Evolutionary conservation across 805 yeast genomes (phyloP).

Genomic region (Saccharomycopsis sp.): DNA sequence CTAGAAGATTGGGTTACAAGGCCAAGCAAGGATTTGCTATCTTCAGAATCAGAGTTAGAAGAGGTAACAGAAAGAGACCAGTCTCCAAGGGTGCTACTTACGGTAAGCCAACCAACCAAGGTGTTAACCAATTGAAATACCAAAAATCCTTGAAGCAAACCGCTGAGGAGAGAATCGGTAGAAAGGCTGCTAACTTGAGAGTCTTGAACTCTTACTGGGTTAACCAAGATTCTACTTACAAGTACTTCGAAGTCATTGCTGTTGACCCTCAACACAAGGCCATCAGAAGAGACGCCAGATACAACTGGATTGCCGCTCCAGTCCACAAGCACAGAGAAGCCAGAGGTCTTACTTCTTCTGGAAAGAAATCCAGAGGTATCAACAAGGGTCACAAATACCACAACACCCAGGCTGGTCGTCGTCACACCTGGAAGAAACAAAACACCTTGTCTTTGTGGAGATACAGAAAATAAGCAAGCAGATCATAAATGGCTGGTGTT

Average conservation of each 20-base stretch:
- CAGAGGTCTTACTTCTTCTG: conserved; percentile 97
- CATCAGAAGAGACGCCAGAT: conserved; percentile 95
- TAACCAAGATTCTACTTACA: conserved; percentile 99
- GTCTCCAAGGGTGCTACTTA: conserved; percentile 99
- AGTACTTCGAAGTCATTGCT: conserved; percentile 96
- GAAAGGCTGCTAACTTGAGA: conserved; percentile 98
- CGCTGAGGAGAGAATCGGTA: conserved; percentile 99
- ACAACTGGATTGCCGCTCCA: conserved; percentile 99
- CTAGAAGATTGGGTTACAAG: conserved; percentile 99
- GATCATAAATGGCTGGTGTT: background rate
- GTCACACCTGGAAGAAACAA: conserved; percentile 99
- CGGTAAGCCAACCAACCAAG: conserved; percentile 99
- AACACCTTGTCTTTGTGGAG: conserved; percentile 99
- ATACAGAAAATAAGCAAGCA: conserved; percentile 71
- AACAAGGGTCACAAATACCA: conserved; percentile 99
- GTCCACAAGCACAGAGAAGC: conserved; percentile 99
- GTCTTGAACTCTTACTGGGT: conserved; percentile 99
- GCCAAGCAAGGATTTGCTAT: conserved; percentile 99
- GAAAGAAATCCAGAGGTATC: conserved; percentile 99
- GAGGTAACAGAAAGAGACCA: conserved; percentile 99
- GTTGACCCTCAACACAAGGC: conserved; percentile 98
- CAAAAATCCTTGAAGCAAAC: conserved; percentile 97
- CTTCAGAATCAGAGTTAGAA: conserved; percentile 98
- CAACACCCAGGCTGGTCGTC: conserved; percentile 98
- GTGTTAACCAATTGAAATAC: conserved; percentile 98